These are phyloP conservation scores for Penicillium janthinellum DNA, from an alignment of 2,329 filamentous ascomycete species.

Conservation along the genomic window DNA sequence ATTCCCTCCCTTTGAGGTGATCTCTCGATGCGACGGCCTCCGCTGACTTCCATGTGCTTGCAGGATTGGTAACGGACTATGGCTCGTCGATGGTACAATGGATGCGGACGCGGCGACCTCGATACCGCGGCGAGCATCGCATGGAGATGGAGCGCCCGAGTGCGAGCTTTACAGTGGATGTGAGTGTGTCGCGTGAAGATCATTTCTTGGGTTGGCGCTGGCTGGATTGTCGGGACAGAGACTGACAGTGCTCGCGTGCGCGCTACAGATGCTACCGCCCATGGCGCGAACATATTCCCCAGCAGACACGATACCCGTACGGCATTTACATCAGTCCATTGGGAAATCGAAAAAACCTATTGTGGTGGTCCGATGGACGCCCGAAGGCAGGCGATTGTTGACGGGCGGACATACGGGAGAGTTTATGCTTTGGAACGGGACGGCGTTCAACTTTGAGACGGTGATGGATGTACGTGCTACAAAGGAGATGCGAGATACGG, in stretches of 20 bases:
- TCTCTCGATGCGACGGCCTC: neutral
- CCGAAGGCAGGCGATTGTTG: conserved; percentile 85
- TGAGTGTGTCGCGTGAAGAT: conserved; percentile 48
- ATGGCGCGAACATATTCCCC: conserved; percentile 71
- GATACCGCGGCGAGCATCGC: conserved; percentile 69
- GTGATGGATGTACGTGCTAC: conserved; percentile 73
- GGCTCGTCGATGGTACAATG: conserved; percentile 86
- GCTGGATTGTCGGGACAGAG: conserved; percentile 3
- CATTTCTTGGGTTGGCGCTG: neutral
- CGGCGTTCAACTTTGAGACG: conserved; percentile 98
- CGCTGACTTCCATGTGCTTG: conserved; percentile 19
- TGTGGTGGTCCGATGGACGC: conserved; percentile 96
- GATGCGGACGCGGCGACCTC: conserved; percentile 79
- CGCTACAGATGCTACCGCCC: conserved; percentile 77
- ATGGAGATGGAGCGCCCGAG: conserved; percentile 84
- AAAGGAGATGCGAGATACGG: neutral
- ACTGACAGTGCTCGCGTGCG: conserved; percentile 9
- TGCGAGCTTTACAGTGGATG: conserved; percentile 86
- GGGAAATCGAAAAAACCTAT: conserved; percentile 98
- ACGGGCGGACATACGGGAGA: conserved; percentile 96
- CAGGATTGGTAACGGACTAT: conserved; percentile 91
- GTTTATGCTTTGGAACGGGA: conserved; percentile 98
- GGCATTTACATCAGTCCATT: conserved; percentile 94
- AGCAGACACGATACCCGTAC: conserved; percentile 87
- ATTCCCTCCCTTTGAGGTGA: neutral